Evolutionary conservation across 441 rosid genomes (phyloP).

Genomic region (Adansonia gregorii): DNA sequence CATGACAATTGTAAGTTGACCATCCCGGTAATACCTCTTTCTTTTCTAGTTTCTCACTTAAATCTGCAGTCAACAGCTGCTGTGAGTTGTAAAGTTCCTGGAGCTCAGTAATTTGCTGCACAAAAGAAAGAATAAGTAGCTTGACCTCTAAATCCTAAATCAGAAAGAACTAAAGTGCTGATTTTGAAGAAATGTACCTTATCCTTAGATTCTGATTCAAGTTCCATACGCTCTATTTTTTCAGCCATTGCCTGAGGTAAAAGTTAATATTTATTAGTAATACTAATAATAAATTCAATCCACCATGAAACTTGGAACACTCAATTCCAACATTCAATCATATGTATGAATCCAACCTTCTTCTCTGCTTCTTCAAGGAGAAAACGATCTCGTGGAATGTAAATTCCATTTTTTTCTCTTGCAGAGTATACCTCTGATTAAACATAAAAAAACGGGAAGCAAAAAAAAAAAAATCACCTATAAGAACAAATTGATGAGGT

Average conservation of each 20-base stretch:
- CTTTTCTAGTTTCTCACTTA: conserved; percentile 74
- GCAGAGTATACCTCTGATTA: conserved; percentile 91
- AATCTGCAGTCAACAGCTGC: conserved; percentile 62
- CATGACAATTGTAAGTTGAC: conserved; percentile 13
- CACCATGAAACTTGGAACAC: conserved; percentile 22
- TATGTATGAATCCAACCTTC: conserved; percentile 57
- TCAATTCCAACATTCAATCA: conserved; percentile 9
- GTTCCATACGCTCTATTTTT: conserved; percentile 94
- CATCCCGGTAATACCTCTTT: conserved; percentile 60
- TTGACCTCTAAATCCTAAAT: conserved; percentile 9
- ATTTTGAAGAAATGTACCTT: conserved; percentile 48
- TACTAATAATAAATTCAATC: conserved; percentile 22
- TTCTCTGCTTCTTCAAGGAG: conserved; percentile 95
- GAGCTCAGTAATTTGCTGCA: conserved; percentile 80
- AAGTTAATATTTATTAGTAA: conserved; percentile 25
- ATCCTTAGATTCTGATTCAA: conserved; percentile 79
- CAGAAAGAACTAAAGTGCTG: conserved; percentile 18
- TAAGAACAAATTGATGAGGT: background rate
- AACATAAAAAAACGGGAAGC: conserved; percentile 3
- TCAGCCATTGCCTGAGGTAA: conserved; percentile 88
- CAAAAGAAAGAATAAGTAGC: conserved; percentile 30
- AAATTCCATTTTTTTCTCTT: conserved; percentile 97
- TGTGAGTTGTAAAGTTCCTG: conserved; percentile 83
- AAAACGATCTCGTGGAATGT: conserved; percentile 91
- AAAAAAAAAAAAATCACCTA: background rate